Percentiles rank a stretch among this genome's conserved stretches.
phyloP scores from a whole-genome alignment of 192 early-diverging fungal genomes.

The Backusella circina region DNA sequence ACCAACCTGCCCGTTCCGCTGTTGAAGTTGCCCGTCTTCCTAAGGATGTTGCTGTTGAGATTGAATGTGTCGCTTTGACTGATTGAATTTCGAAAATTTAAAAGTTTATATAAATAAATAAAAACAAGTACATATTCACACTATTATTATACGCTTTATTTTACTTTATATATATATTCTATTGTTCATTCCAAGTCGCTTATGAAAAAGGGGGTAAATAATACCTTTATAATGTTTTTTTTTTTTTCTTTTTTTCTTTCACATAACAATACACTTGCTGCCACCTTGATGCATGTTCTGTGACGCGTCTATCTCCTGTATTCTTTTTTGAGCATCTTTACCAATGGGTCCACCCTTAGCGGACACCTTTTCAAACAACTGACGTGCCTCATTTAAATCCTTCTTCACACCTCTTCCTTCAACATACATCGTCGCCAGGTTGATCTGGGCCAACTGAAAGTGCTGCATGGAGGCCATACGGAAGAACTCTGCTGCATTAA shows the following conservation, averaged over 20 bases:
- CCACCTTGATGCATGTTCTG: constrained; percentile 5
- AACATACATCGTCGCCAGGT: constrained; percentile 36
- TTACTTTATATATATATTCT: not conserved
- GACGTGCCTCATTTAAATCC: constrained; percentile 24
- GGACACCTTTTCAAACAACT: constrained; percentile 26
- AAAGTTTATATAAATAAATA: not conserved
- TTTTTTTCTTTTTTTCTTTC: constrained; percentile 2
- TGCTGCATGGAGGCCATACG: constrained; percentile 47
- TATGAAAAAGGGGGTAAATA: not conserved
- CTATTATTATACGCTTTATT: not conserved
- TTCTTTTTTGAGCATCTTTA: constrained; percentile 25
- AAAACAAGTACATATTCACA: not conserved
- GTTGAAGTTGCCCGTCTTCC: constrained; percentile 93
- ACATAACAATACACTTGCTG: constrained; percentile 30
- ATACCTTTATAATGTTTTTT: not conserved
- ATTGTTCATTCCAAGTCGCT: not conserved
- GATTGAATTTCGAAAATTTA: constrained; percentile 29
- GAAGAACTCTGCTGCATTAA: constrained; percentile 46
- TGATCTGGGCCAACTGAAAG: constrained; percentile 46
- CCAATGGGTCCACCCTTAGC: constrained; percentile 28
- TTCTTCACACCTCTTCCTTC: constrained; percentile 33
- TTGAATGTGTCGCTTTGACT: constrained; percentile 84
- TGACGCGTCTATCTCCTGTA: constrained; percentile 8
- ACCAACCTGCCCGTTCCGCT: constrained; percentile 68
- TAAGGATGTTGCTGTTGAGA: constrained; percentile 87